Evolutionary conservation across 169 alveolate genomes (phyloP), one percentile per base, ranked within the genome.

Genomic region (Plasmodium gonderi): DNA sequence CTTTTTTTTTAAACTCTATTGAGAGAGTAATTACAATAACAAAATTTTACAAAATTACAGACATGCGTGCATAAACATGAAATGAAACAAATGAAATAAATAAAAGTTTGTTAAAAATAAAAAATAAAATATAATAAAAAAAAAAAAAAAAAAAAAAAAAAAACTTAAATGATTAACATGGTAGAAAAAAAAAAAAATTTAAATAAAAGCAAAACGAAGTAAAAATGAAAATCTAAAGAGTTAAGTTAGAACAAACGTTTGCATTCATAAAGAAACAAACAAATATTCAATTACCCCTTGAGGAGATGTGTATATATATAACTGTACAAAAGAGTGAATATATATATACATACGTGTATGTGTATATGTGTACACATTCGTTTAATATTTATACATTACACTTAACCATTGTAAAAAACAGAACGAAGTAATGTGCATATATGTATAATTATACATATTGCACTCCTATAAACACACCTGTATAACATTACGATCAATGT

Each of bases 1-100:
- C 72, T 64, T 29, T 60, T 17, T 36, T 44, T 80, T 80, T 60
- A 26, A 79, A 26, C 72, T 31, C 23, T 68, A 69, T 75, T 36
- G 40, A 82, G 82, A 82, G 92, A 82, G 92, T 68, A 72, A 82
- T 64, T 80, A 75, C 91, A 80, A 64, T 44, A 33, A 54, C 29
- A 20, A 45, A 80, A 64, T 31, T 36, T 36, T 64, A n/a, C 65
- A 36, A 26, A 60, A 60, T 60, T 17, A 17, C 72, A 80, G 75
- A 80, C 9, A 36, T 47, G 85, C 20, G 91, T 64, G 91, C 91
- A 80, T 80, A 80, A 60, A 60, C 68, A 67, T 68, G 81, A 40
- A 44, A 67, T 17, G 49, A 31, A 82, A 72, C 69, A 68, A 82
- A 68, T 36, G 69, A 68, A 82, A 65, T 74, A 12, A 38, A 36